Conservation (phyloP, 2,329 filamentous ascomycete species). For the Emergomyces pasteurianus region DNA sequence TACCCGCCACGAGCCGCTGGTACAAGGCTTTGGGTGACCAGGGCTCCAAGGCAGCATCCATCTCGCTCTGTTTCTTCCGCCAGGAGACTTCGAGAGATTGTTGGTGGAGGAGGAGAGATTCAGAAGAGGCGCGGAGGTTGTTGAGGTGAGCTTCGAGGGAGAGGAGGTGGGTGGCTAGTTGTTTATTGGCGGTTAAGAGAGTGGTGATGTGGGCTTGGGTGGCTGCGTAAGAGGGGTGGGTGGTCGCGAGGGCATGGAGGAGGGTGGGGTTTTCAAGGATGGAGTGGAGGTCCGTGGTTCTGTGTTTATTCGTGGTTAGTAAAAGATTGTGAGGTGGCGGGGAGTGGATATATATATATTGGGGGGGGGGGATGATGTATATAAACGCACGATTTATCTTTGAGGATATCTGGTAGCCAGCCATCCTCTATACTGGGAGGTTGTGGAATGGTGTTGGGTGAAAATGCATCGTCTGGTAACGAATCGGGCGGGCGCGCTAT, state of each 20-base stretch:
- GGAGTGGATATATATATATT: not conserved
- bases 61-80: constrained; percentile 75
- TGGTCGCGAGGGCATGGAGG: constrained; percentile 62
- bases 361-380: constrained; percentile 4
- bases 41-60: constrained; percentile 71
- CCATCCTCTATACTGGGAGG: constrained; percentile 41
- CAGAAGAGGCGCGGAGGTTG: constrained; percentile 51
- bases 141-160: constrained; percentile 38
- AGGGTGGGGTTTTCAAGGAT: constrained; percentile 60
- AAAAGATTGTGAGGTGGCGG: constrained; percentile 6
- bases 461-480: constrained; percentile 9
- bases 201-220: constrained; percentile 54
- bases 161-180: constrained; percentile 44
- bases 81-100: constrained; percentile 87
- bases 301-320: constrained; percentile 12
- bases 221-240: constrained; percentile 58
- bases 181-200: constrained; percentile 59
- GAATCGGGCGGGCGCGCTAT: constrained; percentile 4
- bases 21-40: constrained; percentile 84
- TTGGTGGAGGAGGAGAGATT: constrained; percentile 69
- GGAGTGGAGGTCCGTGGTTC: constrained; percentile 49
- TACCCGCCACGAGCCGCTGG: constrained; percentile 61
- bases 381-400: constrained; percentile 64
- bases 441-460: constrained; percentile 14
- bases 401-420: constrained; percentile 66